Conservation (phyloP, 371 early-diverging fungal genomes). For the Actinomortierella ambigua region DNA sequence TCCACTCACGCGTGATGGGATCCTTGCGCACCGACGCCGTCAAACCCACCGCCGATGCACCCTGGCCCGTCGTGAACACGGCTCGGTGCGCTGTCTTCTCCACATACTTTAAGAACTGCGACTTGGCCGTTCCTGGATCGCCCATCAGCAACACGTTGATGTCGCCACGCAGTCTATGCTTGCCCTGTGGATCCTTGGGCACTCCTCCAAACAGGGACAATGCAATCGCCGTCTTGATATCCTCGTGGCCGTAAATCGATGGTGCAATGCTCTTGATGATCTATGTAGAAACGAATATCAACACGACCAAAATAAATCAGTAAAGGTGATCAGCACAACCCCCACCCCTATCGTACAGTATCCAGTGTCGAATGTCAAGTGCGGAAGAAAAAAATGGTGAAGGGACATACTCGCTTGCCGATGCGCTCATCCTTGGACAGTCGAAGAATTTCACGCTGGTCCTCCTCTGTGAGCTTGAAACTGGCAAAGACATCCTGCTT, state of each 20-base stretch:
- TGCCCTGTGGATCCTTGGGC: conserved; percentile 90
- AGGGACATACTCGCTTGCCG: conserved; percentile 66
- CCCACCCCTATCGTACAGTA: no score
- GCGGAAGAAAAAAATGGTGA: background rate
- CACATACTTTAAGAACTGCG: conserved; percentile 98
- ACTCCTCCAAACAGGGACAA: conserved; percentile 98
- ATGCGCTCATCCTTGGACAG: conserved; percentile 86
- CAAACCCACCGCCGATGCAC: conserved; percentile 99
- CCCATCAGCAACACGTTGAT: conserved; percentile 99
- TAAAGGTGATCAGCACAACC: no score
- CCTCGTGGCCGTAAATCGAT: conserved; percentile 98
- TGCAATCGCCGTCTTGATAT: conserved; percentile 96
- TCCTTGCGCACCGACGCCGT: conserved; percentile 99
- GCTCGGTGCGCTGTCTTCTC: conserved; percentile 96
- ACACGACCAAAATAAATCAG: no score
- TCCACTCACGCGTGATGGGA: conserved; percentile 98
- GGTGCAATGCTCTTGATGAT: conserved; percentile 98
- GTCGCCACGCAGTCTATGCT: conserved; percentile 97
- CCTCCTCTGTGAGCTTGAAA: conserved; percentile 90
- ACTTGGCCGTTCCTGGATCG: conserved; percentile 99
- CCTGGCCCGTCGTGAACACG: conserved; percentile 99
- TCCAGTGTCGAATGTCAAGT: no score
- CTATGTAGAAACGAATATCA: conserved; percentile 50
- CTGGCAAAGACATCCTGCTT: conserved; percentile 89
- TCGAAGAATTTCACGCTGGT: conserved; percentile 81